Base-by-base conservation (phyloP, 2,329 filamentous ascomycete species). In the Fusarium foetens region DNA sequence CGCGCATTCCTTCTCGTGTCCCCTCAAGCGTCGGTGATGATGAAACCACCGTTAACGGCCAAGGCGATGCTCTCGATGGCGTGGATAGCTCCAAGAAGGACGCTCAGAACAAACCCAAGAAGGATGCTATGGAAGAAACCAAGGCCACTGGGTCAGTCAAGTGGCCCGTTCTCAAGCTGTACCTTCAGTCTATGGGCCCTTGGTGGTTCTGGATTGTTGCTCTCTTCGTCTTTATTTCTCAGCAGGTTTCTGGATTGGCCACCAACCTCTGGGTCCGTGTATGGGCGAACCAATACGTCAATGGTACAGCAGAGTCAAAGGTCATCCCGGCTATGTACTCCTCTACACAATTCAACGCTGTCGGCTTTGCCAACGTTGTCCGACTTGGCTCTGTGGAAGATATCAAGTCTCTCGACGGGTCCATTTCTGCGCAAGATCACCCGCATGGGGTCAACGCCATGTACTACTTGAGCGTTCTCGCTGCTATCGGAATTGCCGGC, bases 201-300 rank as follows among this genome's bases (percentile, higher is more conserved):
- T 97, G 94, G 94, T 95, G 94, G 87, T 99, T 97, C 84, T 99
- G 96, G 96, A 81, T 92, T 52, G 84, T 93, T 39, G 93, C 95
- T 25, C 83, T 91, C 19, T 74, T 91, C 8, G 91, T 95, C 41
- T 98, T 99, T 78, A 87, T 87, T 33, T 84, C 92, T 48, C 95
- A 98, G 79, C 96, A 99, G 80, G 80, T 97, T 38, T 92, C 93
- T 8, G 93, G 93, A 29, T 92, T 98, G 5, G 94, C 92, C 1
- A 97, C 94, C 39, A 98, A 96, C 77, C 83, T 98, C 55, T 99
- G 96, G 96, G 97, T 99, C 76, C 90, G 94, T 75, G 87, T 95
- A 80, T 99, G 96, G 96, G 93, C 95, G 21, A 97, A 98, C 79
- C 92, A 96, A 67, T 98, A 98, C 79, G 87, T 87, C 63, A 81